A percentile compares a stretch with the other conserved stretches of the same genome.
phyloP scores from a whole-genome alignment of 2,329 filamentous ascomycete species.

The Hymenoscyphus linearis region DNA sequence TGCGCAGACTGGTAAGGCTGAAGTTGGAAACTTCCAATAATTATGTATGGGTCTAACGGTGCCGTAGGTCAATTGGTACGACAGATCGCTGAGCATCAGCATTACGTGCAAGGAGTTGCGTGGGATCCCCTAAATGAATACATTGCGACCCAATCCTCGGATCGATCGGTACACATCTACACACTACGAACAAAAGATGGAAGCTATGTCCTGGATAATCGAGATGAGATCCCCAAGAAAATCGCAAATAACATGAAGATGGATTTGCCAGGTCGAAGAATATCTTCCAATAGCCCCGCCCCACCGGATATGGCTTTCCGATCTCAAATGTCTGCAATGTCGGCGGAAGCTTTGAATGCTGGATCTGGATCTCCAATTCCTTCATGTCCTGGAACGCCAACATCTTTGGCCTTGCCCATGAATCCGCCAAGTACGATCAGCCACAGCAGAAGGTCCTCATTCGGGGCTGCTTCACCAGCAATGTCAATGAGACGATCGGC shows the following conservation, averaged over 20 bases:
- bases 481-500: conserved; percentile 75
- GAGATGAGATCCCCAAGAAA: conserved; percentile 61
- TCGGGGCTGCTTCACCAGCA: conserved; percentile 60
- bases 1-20: conserved; percentile 75
- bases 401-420: conserved; percentile 86
- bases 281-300: conserved; percentile 87
- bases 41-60: conserved; percentile 13
- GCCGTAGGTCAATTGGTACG: conserved; percentile 61
- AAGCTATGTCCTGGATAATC: conserved; percentile 71
- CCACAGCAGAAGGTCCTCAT: conserved; percentile 91
- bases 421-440: conserved; percentile 86
- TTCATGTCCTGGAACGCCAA: conserved; percentile 90
- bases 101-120: conserved; percentile 96
- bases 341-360: conserved; percentile 45
- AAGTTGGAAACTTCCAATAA: conserved; percentile 1
- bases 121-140: conserved; percentile 99
- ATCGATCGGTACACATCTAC: conserved; percentile 97
- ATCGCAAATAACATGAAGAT: conserved; percentile 74
- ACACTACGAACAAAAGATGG: conserved; percentile 94
- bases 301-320: conserved; percentile 74
- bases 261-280: conserved; percentile 85
- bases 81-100: conserved; percentile 94
- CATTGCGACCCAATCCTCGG: conserved; percentile 95
- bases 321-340: conserved; percentile 46
- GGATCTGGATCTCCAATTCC: conserved; percentile 75